Evolutionary conservation across 1,139 yeast genomes (phyloP).

Genomic region (Maudiozyma humilis): DNA sequence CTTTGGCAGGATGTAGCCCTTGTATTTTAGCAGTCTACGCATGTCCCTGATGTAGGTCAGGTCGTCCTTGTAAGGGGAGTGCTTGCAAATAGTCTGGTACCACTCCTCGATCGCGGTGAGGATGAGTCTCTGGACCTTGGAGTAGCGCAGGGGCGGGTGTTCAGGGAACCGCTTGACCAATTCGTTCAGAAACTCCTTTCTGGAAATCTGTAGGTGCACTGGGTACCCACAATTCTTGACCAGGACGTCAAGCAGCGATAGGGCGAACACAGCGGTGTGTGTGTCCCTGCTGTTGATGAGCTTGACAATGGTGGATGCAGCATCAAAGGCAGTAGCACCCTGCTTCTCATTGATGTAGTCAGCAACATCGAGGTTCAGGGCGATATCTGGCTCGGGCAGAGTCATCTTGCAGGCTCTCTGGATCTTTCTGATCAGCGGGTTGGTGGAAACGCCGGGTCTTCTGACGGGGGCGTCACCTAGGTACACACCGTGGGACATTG

Average conservation of each 20-base stretch:
- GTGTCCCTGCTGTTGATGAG: slow-evolving; percentile 76
- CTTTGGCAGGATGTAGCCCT: slow-evolving; percentile 89
- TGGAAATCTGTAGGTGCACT: slow-evolving; percentile 84
- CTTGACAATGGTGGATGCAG: slow-evolving; percentile 82
- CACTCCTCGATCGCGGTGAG: slow-evolving; percentile 93
- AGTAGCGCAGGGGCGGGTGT: slow-evolving; percentile 79
- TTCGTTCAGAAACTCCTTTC: slow-evolving; percentile 90
- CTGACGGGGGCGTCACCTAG: slow-evolving; percentile 30
- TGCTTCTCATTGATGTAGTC: slow-evolving; percentile 89
- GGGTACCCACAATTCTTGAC: slow-evolving; percentile 98
- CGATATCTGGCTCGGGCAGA: slow-evolving; percentile 78
- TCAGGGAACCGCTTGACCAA: slow-evolving; percentile 91
- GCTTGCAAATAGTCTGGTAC: slow-evolving; percentile 91
- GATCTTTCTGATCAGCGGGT: slow-evolving; percentile 48
- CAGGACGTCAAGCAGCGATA: slow-evolving; percentile 65
- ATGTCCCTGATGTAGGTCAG: slow-evolving; percentile 87
- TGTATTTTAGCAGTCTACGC: slow-evolving; percentile 82
- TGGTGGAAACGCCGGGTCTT: slow-evolving; percentile 25
- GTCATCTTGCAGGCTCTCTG: slow-evolving; percentile 87
- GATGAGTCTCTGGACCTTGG: slow-evolving; percentile 74
- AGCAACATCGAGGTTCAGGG: slow-evolving; percentile 83
- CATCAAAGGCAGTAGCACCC: slow-evolving; percentile 86
- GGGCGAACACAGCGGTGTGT: slow-evolving; percentile 58
- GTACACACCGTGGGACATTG: slow-evolving; percentile 27
- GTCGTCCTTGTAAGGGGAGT: slow-evolving; percentile 85